Evolutionary conservation across 108 stramenopile species (phyloP).

Genomic region (Licmophora abbreviata): DNA sequence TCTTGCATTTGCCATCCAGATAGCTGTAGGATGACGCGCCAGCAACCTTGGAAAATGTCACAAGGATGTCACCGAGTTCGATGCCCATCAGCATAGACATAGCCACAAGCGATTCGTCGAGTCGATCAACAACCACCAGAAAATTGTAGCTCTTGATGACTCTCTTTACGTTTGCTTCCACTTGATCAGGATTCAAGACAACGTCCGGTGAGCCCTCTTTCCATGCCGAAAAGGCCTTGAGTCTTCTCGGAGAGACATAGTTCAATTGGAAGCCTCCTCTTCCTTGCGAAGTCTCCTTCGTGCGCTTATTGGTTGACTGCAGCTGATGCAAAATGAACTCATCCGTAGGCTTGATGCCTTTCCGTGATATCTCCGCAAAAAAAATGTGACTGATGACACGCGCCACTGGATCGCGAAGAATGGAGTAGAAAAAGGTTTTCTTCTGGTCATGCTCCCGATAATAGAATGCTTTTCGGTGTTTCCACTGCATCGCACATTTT

Average conservation of each 20-base stretch:
- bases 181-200: neutral
- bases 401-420: conserved; percentile 1
- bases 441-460: neutral
- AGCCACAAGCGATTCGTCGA: conserved; percentile 34
- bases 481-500: neutral
- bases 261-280: neutral
- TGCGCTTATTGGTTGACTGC: neutral
- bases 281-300: no score
- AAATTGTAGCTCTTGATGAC: conserved; percentile 32
- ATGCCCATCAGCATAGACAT: conserved; percentile 20
- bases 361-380: neutral
- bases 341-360: neutral
- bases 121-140: conserved; percentile 33
- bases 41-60: conserved; percentile 11
- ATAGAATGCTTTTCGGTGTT: neutral
- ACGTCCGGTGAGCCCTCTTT: no score
- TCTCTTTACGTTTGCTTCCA: neutral
- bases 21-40: conserved; percentile 26
- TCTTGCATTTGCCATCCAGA: conserved; percentile 17
- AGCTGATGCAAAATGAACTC: neutral
- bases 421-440: conserved; percentile 1
- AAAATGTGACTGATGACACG: conserved; percentile 3
- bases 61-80: conserved; percentile 17
- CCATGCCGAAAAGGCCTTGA: no score
- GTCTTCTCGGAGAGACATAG: no score